Conservation (phyloP, 1,284 basidiomycete genomes). For the Leucoagaricus sp. region DNA sequence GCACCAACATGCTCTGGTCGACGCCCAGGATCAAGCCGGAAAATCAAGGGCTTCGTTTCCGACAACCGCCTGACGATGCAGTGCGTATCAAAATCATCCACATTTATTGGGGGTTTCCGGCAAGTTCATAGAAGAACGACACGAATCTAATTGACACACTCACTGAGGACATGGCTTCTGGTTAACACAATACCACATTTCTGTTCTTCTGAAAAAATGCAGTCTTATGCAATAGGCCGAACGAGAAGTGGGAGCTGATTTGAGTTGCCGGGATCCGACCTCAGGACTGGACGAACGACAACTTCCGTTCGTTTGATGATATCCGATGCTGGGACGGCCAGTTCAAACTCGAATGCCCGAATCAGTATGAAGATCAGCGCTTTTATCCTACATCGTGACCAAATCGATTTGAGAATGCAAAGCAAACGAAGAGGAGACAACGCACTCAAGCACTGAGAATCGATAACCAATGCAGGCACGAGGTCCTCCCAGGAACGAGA, state of each 20-base stretch:
- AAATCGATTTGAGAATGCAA: not conserved
- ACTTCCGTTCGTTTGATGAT: slow-evolving; percentile 38
- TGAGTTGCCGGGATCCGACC: slow-evolving; percentile 28
- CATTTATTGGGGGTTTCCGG: too few relatives aligned
- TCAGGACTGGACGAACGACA: slow-evolving; percentile 40
- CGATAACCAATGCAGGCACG: slow-evolving; percentile 68
- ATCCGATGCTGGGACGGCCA: slow-evolving; percentile 46
- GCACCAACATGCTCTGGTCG: too few relatives aligned
- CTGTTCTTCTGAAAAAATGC: too few relatives aligned
- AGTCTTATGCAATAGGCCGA: too few relatives aligned
- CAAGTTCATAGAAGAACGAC: too few relatives aligned
- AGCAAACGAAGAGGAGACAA: slow-evolving; percentile 11
- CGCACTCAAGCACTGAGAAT: slow-evolving; percentile 66
- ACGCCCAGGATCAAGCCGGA: too few relatives aligned
- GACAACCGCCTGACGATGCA: too few relatives aligned
- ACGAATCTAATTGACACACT: too few relatives aligned
- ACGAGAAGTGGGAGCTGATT: slow-evolving; percentile 35
- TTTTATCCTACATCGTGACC: slow-evolving; percentile 45
- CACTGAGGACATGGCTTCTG: too few relatives aligned
- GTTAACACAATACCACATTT: too few relatives aligned
- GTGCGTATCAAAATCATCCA: too few relatives aligned
- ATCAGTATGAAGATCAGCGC: slow-evolving; percentile 58
- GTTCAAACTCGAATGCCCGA: slow-evolving; percentile 55
- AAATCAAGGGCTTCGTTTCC: too few relatives aligned
- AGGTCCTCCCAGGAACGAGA: slow-evolving; percentile 61